Percentiles rank a stretch among this genome's conserved stretches.
Evolutionary conservation across 768 basidiomycete species (phyloP).

Genomic region (Psilocybe azurescens): DNA sequence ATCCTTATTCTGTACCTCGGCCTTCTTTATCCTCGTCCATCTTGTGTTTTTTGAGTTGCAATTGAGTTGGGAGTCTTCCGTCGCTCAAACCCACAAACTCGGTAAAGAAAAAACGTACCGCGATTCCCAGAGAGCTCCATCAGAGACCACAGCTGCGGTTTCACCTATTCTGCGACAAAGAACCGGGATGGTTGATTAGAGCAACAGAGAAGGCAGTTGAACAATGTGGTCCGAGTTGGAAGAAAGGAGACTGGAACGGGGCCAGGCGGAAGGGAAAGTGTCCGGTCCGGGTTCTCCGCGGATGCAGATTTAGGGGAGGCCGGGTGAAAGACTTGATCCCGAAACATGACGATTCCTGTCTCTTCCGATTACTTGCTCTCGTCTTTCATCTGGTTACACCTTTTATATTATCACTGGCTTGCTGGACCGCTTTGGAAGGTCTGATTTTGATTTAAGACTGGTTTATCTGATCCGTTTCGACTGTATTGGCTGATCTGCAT

Average conservation of each 20-base stretch:
- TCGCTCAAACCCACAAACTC: too few species aligned
- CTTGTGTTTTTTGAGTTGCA: not conserved
- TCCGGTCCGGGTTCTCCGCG: not conserved
- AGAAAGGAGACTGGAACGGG: not conserved
- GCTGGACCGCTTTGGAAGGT: not conserved
- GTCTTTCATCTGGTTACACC: not conserved
- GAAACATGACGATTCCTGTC: slow-evolving; percentile 5
- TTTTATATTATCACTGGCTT: not conserved
- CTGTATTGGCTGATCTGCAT: too few species aligned
- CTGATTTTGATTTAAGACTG: not conserved
- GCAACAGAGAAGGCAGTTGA: not conserved
- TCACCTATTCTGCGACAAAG: not conserved
- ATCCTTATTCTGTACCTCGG: too few species aligned
- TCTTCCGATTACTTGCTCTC: not conserved
- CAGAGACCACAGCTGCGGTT: too few species aligned
- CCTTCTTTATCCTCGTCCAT: not conserved
- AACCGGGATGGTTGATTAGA: not conserved
- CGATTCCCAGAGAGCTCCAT: too few species aligned
- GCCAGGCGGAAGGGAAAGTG: not conserved
- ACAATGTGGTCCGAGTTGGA: not conserved
- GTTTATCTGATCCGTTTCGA: not conserved
- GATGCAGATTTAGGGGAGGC: slow-evolving; percentile 2
- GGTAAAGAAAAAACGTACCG: too few species aligned
- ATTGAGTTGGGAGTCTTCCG: not conserved
- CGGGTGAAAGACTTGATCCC: not conserved